Percentiles rank a stretch among this genome's conserved stretches.
phyloP scores from a whole-genome alignment of 2,329 filamentous ascomycete species.

The Cladophialophora yegresii region DNA sequence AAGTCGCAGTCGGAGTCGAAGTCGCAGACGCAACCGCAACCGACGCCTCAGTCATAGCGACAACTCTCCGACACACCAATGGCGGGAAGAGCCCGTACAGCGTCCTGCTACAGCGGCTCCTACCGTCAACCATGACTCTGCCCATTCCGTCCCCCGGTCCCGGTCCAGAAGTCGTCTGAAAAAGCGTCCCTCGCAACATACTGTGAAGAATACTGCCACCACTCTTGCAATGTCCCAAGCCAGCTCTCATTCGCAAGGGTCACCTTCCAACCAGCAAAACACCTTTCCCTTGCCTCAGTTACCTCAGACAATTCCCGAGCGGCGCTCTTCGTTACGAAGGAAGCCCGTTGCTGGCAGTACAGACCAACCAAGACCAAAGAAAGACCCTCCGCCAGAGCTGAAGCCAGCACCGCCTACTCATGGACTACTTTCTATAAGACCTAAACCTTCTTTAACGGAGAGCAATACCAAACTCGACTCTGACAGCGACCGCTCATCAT shows the following conservation, averaged over 20 bases:
- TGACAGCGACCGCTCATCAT: slow-evolving; percentile 13
- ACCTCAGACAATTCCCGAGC: slow-evolving; percentile 17
- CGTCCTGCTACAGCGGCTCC: slow-evolving; percentile 10
- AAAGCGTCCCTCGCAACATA: slow-evolving; percentile 14
- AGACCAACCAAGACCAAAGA: slow-evolving; percentile 7
- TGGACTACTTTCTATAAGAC: slow-evolving; percentile 14
- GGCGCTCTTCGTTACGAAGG: slow-evolving; percentile 23
- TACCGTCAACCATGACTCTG: slow-evolving; percentile 10
- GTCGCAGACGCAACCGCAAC: slow-evolving; percentile 6
- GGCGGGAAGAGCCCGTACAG: slow-evolving; percentile 1
- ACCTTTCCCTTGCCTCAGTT: slow-evolving; percentile 22
- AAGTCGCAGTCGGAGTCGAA: slow-evolving; percentile 11
- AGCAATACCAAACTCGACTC: slow-evolving; percentile 2
- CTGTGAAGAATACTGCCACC: slow-evolving; percentile 16
- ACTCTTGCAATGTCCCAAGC: slow-evolving; percentile 13
- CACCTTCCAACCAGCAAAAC: slow-evolving; percentile 7
- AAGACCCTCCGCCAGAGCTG: slow-evolving; percentile 8
- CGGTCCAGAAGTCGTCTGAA: slow-evolving; percentile 25
- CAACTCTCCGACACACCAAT: slow-evolving; percentile 4
- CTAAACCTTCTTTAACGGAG: slow-evolving; percentile 14
- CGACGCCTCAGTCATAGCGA: slow-evolving; percentile 12
- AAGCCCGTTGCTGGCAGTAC: slow-evolving; percentile 5
- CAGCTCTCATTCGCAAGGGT: not conserved
- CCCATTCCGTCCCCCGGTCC: slow-evolving; percentile 6
- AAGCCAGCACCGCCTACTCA: slow-evolving; percentile 10